Conservation (phyloP, 73 alveolate genomes). For the Paramecium pentaurelia region DNA sequence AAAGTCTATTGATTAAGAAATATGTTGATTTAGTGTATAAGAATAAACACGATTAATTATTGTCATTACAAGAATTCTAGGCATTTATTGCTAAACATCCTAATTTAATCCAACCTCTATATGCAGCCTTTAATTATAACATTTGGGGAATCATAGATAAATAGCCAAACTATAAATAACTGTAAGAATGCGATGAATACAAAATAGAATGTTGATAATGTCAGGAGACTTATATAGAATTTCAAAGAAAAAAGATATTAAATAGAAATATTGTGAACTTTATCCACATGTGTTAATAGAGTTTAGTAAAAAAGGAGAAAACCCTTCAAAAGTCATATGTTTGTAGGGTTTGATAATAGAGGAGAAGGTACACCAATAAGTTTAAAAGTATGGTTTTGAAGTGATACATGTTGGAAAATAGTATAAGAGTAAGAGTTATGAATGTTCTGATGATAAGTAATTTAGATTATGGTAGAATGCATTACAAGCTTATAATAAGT, state of each 20-base stretch:
- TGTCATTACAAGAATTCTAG: neutral
- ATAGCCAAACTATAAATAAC: neutral
- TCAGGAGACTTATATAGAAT: neutral
- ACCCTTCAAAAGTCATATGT: neutral
- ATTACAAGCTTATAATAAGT: neutral
- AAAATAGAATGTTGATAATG: neutral
- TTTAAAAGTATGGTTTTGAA: constrained; percentile 1
- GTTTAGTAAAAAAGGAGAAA: neutral
- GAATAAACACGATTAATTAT: neutral
- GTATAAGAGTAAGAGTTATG: neutral
- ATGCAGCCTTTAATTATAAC: neutral
- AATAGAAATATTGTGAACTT: constrained; percentile 2
- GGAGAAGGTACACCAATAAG: neutral
- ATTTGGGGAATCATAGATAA: constrained; percentile 14
- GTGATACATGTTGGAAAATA: neutral
- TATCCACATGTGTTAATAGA: neutral
- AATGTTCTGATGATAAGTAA: neutral
- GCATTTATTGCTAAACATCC: constrained; percentile 7
- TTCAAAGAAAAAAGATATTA: neutral
- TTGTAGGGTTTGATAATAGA: neutral
- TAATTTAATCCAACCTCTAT: neutral
- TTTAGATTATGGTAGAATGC: neutral
- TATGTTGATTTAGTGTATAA: constrained; percentile 21
- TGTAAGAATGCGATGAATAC: neutral
- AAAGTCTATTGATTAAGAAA: neutral